phyloP scores from a whole-genome alignment of 2,329 filamentous ascomycete species.

The Chaetomium olivaceum region DNA sequence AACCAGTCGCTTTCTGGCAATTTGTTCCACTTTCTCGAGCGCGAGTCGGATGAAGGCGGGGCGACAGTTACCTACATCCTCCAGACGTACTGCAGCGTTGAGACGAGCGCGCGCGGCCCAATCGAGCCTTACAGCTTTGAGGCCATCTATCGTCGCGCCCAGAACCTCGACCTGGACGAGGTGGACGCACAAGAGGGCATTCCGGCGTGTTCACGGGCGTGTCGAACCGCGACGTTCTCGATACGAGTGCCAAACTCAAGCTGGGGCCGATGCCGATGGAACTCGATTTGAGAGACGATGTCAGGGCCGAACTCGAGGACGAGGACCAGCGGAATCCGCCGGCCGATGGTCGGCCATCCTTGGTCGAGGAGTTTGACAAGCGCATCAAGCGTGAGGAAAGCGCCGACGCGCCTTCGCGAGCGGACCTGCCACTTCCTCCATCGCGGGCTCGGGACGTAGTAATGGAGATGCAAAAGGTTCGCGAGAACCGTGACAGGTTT shows the following conservation, averaged over 20 bases:
- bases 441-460: conserved; percentile 87
- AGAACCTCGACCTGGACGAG: conserved; percentile 63
- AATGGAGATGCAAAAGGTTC: conserved; percentile 91
- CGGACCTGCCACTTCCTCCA: conserved; percentile 81
- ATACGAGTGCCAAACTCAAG: conserved; percentile 61
- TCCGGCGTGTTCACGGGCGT: conserved; percentile 61
- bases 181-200: conserved; percentile 66
- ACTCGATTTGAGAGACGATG: conserved; percentile 75
- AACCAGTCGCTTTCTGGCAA: conserved; percentile 81
- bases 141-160: conserved; percentile 57
- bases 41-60: conserved; percentile 79
- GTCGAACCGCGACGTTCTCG: conserved; percentile 60
- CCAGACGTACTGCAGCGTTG: conserved; percentile 58
- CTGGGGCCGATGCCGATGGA: conserved; percentile 86
- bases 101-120: conserved; percentile 60
- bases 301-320: conserved; percentile 82
- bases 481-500: conserved; percentile 89
- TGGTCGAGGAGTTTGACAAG: conserved; percentile 85
- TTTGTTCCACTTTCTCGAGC: conserved; percentile 84
- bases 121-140: conserved; percentile 66
- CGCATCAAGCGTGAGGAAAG: conserved; percentile 88
- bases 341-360: conserved; percentile 64
- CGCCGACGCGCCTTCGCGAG: conserved; percentile 75
- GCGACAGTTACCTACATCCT: conserved; percentile 75
- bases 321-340: conserved; percentile 79